Evolutionary conservation across 768 basidiomycete species (phyloP).

Genomic region (Xanthoconium stramineum): DNA sequence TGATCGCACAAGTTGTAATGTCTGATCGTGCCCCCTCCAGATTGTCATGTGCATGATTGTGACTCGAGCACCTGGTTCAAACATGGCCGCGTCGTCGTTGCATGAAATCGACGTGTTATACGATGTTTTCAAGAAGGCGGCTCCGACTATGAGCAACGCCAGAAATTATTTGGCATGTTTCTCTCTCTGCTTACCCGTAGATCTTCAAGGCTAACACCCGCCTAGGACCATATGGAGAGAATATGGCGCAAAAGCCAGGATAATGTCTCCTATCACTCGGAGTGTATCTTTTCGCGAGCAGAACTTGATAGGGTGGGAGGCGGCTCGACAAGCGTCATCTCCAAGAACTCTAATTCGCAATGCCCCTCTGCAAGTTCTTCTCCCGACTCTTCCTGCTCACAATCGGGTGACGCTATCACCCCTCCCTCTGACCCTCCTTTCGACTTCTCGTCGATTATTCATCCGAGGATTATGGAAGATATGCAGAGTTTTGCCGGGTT

Average conservation of each 20-base stretch:
- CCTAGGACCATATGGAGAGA: constrained; percentile 39
- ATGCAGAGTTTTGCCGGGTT: constrained; percentile 43
- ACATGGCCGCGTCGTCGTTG: constrained; percentile 44
- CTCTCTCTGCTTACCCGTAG: background rate
- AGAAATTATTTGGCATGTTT: constrained; percentile 41
- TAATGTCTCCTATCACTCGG: constrained; percentile 30
- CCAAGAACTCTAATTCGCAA: constrained; percentile 8
- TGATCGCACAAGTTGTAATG: background rate
- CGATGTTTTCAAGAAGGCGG: constrained; percentile 46
- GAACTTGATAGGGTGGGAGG: constrained; percentile 54
- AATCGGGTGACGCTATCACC: background rate
- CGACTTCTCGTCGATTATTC: constrained; percentile 17
- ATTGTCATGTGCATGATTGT: constrained; percentile 57
- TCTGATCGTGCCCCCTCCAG: constrained; percentile 32
- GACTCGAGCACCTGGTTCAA: constrained; percentile 47
- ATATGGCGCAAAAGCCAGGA: constrained; percentile 46
- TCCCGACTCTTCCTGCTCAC: constrained; percentile 12
- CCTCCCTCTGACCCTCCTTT: background rate
- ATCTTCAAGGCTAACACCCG: background rate
- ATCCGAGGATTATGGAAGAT: constrained; percentile 48
- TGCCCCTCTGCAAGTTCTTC: constrained; percentile 9
- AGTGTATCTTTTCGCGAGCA: constrained; percentile 32
- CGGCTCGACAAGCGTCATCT: constrained; percentile 49
- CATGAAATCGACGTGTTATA: constrained; percentile 46
- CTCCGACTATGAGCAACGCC: constrained; percentile 44